Conservation (phyloP, 1,139 yeast species). For the Blastobotrys buckinghamii region DNA sequence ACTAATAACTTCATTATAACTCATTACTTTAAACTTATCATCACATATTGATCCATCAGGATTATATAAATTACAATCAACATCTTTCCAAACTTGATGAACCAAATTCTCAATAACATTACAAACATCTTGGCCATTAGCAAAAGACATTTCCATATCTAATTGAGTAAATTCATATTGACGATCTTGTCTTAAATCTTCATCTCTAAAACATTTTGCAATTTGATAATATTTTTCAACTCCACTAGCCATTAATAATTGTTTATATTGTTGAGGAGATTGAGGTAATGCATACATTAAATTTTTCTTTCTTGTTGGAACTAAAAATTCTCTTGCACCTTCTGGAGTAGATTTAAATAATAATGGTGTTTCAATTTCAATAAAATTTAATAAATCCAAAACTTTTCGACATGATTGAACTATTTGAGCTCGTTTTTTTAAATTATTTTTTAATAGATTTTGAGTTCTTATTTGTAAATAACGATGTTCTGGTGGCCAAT, state of each 20-base stretch:
- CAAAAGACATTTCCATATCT: constrained; percentile 89
- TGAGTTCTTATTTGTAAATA: constrained; percentile 67
- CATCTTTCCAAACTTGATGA: constrained; percentile 45
- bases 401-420: constrained; percentile 49
- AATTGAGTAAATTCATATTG: constrained; percentile 97
- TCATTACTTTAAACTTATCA: constrained; percentile 28
- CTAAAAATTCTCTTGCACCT: constrained; percentile 94
- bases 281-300: constrained; percentile 87
- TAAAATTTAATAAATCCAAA: constrained; percentile 46
- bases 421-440: constrained; percentile 57
- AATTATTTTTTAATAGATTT: constrained; percentile 46
- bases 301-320: constrained; percentile 68
- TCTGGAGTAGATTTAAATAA: constrained; percentile 95
- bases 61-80: not conserved
- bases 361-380: constrained; percentile 88
- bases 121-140: constrained; percentile 62
- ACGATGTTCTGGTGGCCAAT: constrained; percentile 71
- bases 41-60: not conserved
- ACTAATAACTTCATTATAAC: constrained; percentile 63
- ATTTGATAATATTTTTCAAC: constrained; percentile 79
- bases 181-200: constrained; percentile 87
- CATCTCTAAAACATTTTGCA: constrained; percentile 93
- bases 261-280: constrained; percentile 97
- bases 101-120: constrained; percentile 57
- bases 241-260: constrained; percentile 90